phyloP scores from a whole-genome alignment of 1,139 yeast genomes.

The Blastobotrys illinoisensis region DNA sequence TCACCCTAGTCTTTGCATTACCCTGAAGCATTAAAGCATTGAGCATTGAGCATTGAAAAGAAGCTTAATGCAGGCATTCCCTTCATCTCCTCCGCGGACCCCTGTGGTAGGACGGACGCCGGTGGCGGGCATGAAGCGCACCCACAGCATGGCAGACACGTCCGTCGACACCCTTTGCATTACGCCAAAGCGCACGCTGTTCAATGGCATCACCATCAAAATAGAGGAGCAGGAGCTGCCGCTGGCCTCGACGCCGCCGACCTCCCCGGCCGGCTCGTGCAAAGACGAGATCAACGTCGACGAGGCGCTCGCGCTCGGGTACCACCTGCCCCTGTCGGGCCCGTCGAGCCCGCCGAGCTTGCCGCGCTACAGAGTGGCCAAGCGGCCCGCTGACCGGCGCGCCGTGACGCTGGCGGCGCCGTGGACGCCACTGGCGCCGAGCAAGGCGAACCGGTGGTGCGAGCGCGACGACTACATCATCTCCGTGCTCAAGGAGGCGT shows the following conservation, averaged over 20 bases:
- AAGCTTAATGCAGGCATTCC: not conserved
- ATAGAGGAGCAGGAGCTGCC: not conserved
- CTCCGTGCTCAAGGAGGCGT: conserved; percentile 35
- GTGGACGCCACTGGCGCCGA: not conserved
- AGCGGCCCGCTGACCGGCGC: not conserved
- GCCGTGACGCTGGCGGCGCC: not conserved
- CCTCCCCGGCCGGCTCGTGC: not conserved
- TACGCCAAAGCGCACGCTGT: not conserved
- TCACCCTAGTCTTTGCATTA: too few relatives aligned
- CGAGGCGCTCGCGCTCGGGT: not conserved
- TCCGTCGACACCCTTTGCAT: not conserved
- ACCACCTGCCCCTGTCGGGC: not conserved
- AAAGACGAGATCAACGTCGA: not conserved
- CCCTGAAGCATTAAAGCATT: not conserved
- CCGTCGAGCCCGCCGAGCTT: not conserved
- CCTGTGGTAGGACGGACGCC: not conserved
- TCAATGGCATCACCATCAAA: not conserved
- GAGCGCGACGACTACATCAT: conserved; percentile 37
- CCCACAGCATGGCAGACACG: not conserved
- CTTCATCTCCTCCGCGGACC: not conserved
- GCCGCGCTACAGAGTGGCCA: not conserved
- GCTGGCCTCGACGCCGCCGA: not conserved
- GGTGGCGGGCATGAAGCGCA: not conserved
- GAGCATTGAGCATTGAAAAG: not conserved
- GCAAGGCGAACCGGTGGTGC: conserved; percentile 28